Conservation (phyloP, 768 basidiomycete species). For the Phlebiopsis gigantea region DNA sequence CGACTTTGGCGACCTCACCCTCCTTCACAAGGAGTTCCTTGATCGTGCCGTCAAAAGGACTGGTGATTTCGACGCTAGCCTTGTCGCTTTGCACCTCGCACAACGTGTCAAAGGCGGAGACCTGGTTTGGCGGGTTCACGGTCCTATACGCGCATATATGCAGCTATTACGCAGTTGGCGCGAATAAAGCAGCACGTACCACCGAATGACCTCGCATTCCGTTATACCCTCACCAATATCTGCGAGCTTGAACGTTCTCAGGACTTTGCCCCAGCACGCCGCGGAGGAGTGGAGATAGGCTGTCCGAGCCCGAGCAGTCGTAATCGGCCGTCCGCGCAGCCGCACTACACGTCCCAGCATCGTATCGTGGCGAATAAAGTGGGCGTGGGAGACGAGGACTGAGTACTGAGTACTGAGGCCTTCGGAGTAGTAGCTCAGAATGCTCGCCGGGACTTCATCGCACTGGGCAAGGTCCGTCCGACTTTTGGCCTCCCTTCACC, state of each 20-base stretch:
- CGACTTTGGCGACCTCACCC: conserved; percentile 82
- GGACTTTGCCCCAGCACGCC: conserved; percentile 27
- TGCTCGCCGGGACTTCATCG: not conserved
- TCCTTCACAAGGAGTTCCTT: conserved; percentile 70
- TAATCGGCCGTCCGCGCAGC: conserved; percentile 7
- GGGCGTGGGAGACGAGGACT: not conserved
- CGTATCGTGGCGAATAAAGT: not conserved
- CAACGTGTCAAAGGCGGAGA: conserved; percentile 65
- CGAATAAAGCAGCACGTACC: conserved; percentile 32
- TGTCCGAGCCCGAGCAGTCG: not conserved
- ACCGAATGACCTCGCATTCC: conserved; percentile 85
- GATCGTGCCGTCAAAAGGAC: conserved; percentile 75
- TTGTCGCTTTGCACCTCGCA: conserved; percentile 91
- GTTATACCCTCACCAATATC: conserved; percentile 91
- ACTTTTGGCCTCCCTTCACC: not conserved
- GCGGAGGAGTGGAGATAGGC: conserved; percentile 32
- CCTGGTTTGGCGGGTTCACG: conserved; percentile 42
- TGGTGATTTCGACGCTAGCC: conserved; percentile 87
- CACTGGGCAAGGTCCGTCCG: conserved; percentile 13
- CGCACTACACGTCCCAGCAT: conserved; percentile 9
- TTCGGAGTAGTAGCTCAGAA: too few relatives aligned
- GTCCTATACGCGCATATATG: conserved; percentile 40
- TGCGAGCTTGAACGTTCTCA: conserved; percentile 70
- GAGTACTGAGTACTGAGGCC: not conserved
- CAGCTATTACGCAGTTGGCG: not conserved